Evolutionary conservation across 371 early-diverging fungal species (phyloP).

Genomic region (Chytridiales sp.): DNA sequence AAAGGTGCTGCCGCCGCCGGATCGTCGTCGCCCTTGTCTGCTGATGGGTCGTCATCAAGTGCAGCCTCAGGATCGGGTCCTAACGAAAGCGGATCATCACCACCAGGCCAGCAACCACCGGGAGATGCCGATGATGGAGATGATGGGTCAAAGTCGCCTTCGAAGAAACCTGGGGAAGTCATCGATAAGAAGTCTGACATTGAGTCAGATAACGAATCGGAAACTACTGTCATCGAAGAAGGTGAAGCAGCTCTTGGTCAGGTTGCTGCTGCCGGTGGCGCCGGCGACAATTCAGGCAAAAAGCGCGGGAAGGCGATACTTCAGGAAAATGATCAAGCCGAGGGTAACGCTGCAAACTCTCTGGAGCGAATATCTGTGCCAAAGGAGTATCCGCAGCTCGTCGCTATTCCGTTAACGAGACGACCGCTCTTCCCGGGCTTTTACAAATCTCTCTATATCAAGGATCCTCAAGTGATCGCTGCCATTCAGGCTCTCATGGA

Average conservation of each 20-base stretch:
- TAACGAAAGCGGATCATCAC: not conserved
- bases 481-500: slow-evolving; percentile 89
- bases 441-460: slow-evolving; percentile 94
- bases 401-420: slow-evolving; percentile 90
- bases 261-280: slow-evolving; percentile 2
- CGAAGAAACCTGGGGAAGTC: not conserved
- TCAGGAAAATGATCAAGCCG: no score
- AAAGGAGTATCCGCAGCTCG: slow-evolving; percentile 69
- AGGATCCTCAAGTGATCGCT: slow-evolving; percentile 85
- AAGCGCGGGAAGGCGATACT: not conserved
- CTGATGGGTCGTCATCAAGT: not conserved
- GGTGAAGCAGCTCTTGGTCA: not conserved
- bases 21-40: not conserved
- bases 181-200: not conserved
- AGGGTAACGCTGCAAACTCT: not conserved
- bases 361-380: slow-evolving; percentile 33
- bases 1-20: not conserved
- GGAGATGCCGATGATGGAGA: not conserved
- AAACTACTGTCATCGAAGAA: not conserved
- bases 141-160: not conserved
- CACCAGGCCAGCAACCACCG: not conserved
- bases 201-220: not conserved
- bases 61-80: not conserved
- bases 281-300: slow-evolving; percentile 1
- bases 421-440: slow-evolving; percentile 96